Evolutionary conservation across 1,284 basidiomycete genomes (phyloP).

Genomic region (Pseudozyma sp.): DNA sequence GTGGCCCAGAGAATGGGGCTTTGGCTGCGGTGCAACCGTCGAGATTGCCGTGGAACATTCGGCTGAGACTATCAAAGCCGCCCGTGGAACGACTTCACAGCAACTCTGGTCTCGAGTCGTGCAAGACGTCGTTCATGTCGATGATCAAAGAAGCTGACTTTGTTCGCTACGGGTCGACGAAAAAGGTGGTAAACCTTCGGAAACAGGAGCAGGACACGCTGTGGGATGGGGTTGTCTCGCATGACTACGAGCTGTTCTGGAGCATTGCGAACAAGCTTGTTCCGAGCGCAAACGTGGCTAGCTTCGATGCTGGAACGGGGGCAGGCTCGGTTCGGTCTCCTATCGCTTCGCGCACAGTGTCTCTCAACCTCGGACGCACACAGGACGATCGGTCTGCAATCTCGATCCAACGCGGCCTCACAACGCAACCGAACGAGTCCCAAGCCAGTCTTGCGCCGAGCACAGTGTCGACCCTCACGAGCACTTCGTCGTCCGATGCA

Average conservation of each 20-base stretch:
- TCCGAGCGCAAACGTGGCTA: slow-evolving; percentile 57
- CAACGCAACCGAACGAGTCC: slow-evolving; percentile 38
- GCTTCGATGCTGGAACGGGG: not conserved
- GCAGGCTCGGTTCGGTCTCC: slow-evolving; percentile 11
- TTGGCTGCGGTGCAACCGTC: slow-evolving; percentile 5
- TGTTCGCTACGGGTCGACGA: slow-evolving; percentile 60
- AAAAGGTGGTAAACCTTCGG: slow-evolving; percentile 55
- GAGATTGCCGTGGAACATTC: slow-evolving; percentile 52
- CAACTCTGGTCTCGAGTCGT: slow-evolving; percentile 44
- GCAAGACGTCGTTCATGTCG: slow-evolving; percentile 60
- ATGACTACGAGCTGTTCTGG: slow-evolving; percentile 95
- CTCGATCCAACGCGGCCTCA: slow-evolving; percentile 30
- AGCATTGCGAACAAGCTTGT: slow-evolving; percentile 85
- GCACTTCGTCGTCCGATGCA: slow-evolving; percentile 34
- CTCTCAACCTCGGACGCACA: slow-evolving; percentile 23
- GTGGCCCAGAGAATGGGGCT: not conserved
- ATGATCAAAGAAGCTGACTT: slow-evolving; percentile 65
- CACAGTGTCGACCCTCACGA: slow-evolving; percentile 38
- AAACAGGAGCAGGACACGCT: slow-evolving; percentile 60
- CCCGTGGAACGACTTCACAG: slow-evolving; percentile 54
- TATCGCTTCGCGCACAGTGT: slow-evolving; percentile 17
- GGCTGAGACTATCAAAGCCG: slow-evolving; percentile 49
- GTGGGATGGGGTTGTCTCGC: slow-evolving; percentile 71
- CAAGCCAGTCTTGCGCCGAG: slow-evolving; percentile 43
- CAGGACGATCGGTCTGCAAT: slow-evolving; percentile 18